These are phyloP conservation scores for Cryptosporidium bovis DNA, from an alignment of 169 alveolate species.

Conservation along the genomic window DNA sequence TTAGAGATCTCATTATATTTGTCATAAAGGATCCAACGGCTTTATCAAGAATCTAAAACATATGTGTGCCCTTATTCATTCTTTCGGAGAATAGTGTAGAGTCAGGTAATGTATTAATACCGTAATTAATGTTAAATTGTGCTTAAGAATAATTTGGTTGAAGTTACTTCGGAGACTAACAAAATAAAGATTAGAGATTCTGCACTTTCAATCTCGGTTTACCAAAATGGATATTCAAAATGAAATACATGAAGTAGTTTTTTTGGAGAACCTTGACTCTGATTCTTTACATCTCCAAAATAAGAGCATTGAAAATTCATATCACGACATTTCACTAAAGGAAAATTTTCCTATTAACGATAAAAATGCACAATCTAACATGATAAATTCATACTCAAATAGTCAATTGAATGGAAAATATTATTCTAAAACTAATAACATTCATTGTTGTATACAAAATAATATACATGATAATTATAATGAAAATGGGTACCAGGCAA, in stretches of 20 bases:
- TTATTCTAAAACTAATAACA: neutral
- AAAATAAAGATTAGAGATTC: neutral
- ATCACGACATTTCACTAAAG: constrained; percentile 12
- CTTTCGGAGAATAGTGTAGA: neutral
- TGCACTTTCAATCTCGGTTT: too few species aligned
- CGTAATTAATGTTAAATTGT: neutral
- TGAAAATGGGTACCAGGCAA: neutral
- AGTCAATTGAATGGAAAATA: neutral
- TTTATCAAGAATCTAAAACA: neutral
- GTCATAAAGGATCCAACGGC: neutral
- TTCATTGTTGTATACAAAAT: neutral
- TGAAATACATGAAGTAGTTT: constrained; percentile 30
- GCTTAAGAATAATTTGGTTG: neutral
- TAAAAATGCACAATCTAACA: too few species aligned
- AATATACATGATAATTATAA: constrained; percentile 2
- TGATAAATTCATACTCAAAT: neutral
- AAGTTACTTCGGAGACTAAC: neutral
- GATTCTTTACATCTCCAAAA: neutral
- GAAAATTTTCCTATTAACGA: constrained; percentile 3
- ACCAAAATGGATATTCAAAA: constrained; percentile 11
- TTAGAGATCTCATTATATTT: constrained; percentile 57
- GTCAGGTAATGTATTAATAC: neutral
- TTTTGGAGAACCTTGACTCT: constrained; percentile 44
- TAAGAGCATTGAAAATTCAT: neutral
- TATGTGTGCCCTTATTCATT: too few species aligned